These are phyloP conservation scores for Dryadomyces sulphureus DNA, from an alignment of 2,329 filamentous ascomycete species.

Conservation along the genomic window DNA sequence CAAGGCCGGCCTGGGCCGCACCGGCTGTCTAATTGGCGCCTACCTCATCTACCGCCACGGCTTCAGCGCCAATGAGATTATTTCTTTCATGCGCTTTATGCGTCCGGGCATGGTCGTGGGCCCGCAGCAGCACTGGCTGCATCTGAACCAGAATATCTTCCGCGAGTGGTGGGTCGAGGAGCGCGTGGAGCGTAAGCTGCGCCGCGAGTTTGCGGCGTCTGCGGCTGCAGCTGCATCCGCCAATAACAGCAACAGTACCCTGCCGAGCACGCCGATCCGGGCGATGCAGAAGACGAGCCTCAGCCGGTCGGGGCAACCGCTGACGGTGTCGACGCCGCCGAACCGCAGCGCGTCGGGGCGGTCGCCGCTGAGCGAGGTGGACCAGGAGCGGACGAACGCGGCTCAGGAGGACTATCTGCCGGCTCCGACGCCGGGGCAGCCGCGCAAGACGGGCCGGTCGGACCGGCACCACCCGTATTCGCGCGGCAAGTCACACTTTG, in stretches of 20 bases:
- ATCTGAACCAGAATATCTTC: slow-evolving; percentile 92
- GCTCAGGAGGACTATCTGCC: slow-evolving; percentile 85
- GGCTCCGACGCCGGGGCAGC: slow-evolving; percentile 88
- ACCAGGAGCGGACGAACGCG: slow-evolving; percentile 57
- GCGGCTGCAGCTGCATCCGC: slow-evolving; percentile 10
- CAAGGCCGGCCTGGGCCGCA: slow-evolving; percentile 91
- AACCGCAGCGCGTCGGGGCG: slow-evolving; percentile 63
- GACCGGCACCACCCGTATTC: slow-evolving; percentile 62
- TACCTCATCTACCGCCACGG: slow-evolving; percentile 96
- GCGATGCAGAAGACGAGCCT: slow-evolving; percentile 44
- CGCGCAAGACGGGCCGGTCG: slow-evolving; percentile 67
- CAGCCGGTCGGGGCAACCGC: slow-evolving; percentile 42
- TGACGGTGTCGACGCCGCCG: slow-evolving; percentile 57
- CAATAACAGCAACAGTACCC: slow-evolving; percentile 5
- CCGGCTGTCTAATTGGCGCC: slow-evolving; percentile 89
- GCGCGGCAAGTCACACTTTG: slow-evolving; percentile 34
- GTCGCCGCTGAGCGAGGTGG: slow-evolving; percentile 85
- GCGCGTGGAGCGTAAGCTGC: slow-evolving; percentile 55
- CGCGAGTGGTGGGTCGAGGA: slow-evolving; percentile 97
- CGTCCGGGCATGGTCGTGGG: slow-evolving; percentile 97
- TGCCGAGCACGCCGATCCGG: slow-evolving; percentile 45
- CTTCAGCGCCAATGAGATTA: slow-evolving; percentile 94
- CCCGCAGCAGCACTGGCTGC: slow-evolving; percentile 96
- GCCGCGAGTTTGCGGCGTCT: slow-evolving; percentile 40
- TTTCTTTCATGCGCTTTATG: slow-evolving; percentile 99